phyloP scores from a whole-genome alignment of 352 stramenopile genomes.

The Pythium sukuiense region DNA sequence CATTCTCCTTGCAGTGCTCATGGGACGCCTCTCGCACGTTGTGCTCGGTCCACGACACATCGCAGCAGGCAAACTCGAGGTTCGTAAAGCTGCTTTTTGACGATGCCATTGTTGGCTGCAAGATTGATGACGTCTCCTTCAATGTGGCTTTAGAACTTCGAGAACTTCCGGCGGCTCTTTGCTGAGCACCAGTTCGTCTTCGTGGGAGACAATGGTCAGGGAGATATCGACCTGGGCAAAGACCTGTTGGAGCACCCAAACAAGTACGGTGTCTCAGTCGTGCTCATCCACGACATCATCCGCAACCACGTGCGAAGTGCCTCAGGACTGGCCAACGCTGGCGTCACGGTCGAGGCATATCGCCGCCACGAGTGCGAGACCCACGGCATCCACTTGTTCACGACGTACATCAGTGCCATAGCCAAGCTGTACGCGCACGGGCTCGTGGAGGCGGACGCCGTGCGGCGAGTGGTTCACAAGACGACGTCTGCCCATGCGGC shows the following conservation, averaged over 20 bases:
- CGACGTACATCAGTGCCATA: slow-evolving; percentile 78
- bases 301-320: slow-evolving; percentile 49
- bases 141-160: slow-evolving; percentile 54
- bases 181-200: slow-evolving; percentile 77
- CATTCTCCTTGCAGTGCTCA: slow-evolving; percentile 50
- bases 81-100: slow-evolving; percentile 23
- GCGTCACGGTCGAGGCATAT: slow-evolving; percentile 35
- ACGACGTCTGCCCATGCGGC: slow-evolving; percentile 49
- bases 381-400: slow-evolving; percentile 69
- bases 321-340: slow-evolving; percentile 15
- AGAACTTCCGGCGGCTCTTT: slow-evolving; percentile 70
- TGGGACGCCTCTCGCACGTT: slow-evolving; percentile 58
- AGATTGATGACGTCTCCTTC: no score
- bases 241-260: slow-evolving; percentile 50
- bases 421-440: slow-evolving; percentile 52
- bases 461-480: slow-evolving; percentile 65
- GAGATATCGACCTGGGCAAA: slow-evolving; percentile 82
- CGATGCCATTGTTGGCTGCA: no score
- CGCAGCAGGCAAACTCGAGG: slow-evolving; percentile 64
- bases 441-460: slow-evolving; percentile 48
- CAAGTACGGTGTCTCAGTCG: slow-evolving; percentile 52
- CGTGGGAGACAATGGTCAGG: slow-evolving; percentile 80
- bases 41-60: slow-evolving; percentile 69
- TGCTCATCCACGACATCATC: slow-evolving; percentile 84
- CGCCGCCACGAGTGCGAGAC: slow-evolving; percentile 63